A percentile compares a stretch with the other conserved stretches of the same genome.
Conservation (phyloP, 129 eudicot genomes). For the Glebionis coronaria region DNA sequence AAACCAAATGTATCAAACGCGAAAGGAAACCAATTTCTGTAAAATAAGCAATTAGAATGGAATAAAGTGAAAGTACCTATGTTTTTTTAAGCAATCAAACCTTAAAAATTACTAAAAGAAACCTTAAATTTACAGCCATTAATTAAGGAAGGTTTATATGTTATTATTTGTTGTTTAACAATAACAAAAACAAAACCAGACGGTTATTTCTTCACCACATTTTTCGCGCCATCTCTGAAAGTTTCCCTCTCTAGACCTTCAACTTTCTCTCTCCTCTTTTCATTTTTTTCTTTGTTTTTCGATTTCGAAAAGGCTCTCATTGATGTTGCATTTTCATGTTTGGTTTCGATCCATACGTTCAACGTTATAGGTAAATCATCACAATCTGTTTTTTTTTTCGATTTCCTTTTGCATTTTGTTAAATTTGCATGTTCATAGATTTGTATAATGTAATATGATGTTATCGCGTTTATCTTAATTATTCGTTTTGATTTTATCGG, state of each 20-base stretch:
- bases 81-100: no score
- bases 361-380: constrained; percentile 19
- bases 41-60: no score
- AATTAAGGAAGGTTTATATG: background rate
- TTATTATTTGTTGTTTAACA: background rate
- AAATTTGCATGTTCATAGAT: constrained; percentile 6
- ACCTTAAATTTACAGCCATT: constrained; percentile 8
- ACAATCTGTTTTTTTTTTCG: background rate
- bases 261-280: constrained; percentile 17
- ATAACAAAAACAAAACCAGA: constrained; percentile 7
- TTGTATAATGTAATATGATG: background rate
- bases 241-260: constrained; percentile 24
- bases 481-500: background rate
- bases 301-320: constrained; percentile 10
- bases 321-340: constrained; percentile 3
- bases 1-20: no score
- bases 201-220: constrained; percentile 20
- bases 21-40: no score
- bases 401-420: background rate
- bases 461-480: background rate
- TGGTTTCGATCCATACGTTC: constrained; percentile 26
- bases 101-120: background rate
- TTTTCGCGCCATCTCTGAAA: no score
- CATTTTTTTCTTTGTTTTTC: constrained; percentile 8
- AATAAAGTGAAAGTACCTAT: no score